Percentiles rank a stretch among this genome's conserved stretches.
Conservation (phyloP, 2,329 filamentous ascomycete genomes). For the Simplicillium aogashimaense region DNA sequence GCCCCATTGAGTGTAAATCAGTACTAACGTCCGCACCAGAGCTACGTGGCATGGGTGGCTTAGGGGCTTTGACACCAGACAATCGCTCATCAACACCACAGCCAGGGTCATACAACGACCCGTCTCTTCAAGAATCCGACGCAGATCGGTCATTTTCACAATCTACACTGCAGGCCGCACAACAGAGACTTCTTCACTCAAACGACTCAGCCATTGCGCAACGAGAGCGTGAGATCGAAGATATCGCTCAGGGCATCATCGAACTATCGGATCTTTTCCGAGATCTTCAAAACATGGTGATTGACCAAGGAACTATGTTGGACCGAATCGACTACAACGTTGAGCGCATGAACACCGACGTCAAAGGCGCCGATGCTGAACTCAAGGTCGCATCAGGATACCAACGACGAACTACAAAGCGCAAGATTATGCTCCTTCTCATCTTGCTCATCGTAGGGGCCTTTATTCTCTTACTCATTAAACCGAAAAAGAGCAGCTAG, state of each 20-base stretch:
- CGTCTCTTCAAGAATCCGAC: slow-evolving; percentile 85
- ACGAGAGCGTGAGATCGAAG: slow-evolving; percentile 91
- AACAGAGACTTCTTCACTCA: slow-evolving; percentile 56
- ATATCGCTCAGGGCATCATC: slow-evolving; percentile 97
- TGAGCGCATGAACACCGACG: slow-evolving; percentile 85
- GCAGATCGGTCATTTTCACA: slow-evolving; percentile 89
- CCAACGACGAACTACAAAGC: slow-evolving; percentile 78
- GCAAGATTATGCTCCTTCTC: slow-evolving; percentile 87
- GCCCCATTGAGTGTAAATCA: neutral
- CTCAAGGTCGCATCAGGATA: slow-evolving; percentile 81
- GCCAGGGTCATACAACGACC: slow-evolving; percentile 58
- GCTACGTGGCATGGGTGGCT: slow-evolving; percentile 60
- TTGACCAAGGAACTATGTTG: slow-evolving; percentile 82
- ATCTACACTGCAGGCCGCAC: slow-evolving; percentile 73
- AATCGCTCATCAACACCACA: slow-evolving; percentile 45
- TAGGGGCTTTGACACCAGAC: slow-evolving; percentile 35
- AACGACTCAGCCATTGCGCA: slow-evolving; percentile 83
- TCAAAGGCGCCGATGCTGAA: slow-evolving; percentile 89
- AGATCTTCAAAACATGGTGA: slow-evolving; percentile 91
- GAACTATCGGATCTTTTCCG: slow-evolving; percentile 95
- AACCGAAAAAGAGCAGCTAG: slow-evolving; percentile 51
- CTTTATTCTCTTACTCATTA: slow-evolving; percentile 75
- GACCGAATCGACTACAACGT: slow-evolving; percentile 98
- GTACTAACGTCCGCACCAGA: slow-evolving; percentile 35
- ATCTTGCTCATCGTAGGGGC: slow-evolving; percentile 75